Evolutionary conservation across 2,329 filamentous ascomycete species (phyloP).

Genomic region (Boeremia lycopersici): DNA sequence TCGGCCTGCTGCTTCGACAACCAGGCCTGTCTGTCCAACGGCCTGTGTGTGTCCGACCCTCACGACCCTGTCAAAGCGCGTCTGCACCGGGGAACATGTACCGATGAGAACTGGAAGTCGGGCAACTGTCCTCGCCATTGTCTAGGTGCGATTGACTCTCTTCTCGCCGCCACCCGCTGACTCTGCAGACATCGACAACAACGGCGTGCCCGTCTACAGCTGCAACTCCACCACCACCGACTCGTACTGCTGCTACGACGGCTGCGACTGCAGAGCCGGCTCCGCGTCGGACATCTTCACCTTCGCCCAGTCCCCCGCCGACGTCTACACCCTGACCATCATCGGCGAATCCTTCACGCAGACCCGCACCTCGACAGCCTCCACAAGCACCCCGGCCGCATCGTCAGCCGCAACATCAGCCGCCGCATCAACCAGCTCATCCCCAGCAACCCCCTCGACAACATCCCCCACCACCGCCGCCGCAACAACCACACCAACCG

Average conservation of each 20-base stretch:
- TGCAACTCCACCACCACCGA: constrained; percentile 33
- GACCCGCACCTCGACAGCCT: constrained; percentile 21
- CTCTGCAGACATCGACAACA: constrained; percentile 25
- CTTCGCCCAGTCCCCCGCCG: constrained; percentile 19
- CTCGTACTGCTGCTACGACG: constrained; percentile 37
- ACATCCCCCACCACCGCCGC: background rate
- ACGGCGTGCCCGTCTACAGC: constrained; percentile 32
- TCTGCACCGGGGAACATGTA: constrained; percentile 36
- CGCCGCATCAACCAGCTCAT: constrained; percentile 1
- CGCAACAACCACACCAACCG: constrained; percentile 5
- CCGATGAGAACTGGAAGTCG: constrained; percentile 32
- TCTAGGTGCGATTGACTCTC: constrained; percentile 13
- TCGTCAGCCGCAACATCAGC: background rate
- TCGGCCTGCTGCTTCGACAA: constrained; percentile 35
- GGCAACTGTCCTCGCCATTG: constrained; percentile 35
- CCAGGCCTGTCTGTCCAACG: constrained; percentile 41
- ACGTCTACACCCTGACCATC: constrained; percentile 35
- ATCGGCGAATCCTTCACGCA: constrained; percentile 33
- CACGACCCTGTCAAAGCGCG: constrained; percentile 25
- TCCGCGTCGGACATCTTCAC: constrained; percentile 27
- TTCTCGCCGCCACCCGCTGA: background rate
- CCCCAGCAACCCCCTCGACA: background rate
- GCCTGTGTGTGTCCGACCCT: constrained; percentile 36
- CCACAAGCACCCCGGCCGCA: background rate
- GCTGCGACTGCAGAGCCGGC: constrained; percentile 29